Conservation (phyloP, 2,329 filamentous ascomycete genomes). For the Lachnellula cervina region DNA sequence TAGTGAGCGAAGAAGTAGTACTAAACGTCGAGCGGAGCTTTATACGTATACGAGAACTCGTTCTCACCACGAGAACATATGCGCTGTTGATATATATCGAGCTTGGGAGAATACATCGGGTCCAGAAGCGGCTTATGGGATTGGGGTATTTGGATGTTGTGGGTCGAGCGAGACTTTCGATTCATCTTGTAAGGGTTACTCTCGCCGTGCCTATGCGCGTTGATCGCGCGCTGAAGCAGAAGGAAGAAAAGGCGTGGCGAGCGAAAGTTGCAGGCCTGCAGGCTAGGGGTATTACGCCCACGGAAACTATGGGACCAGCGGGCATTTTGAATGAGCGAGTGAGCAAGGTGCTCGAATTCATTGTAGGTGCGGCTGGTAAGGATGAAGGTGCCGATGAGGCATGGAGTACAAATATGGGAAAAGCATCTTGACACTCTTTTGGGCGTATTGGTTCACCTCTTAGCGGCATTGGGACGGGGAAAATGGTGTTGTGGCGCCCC, state of each 20-base stretch:
- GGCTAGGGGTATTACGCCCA: slow-evolving; percentile 30
- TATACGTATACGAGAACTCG: slow-evolving; percentile 33
- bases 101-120: slow-evolving; percentile 35
- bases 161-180: slow-evolving; percentile 33
- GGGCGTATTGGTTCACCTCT: background rate
- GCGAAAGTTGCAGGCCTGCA: slow-evolving; percentile 34
- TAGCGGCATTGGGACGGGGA: background rate
- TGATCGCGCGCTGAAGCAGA: slow-evolving; percentile 34
- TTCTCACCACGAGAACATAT: slow-evolving; percentile 36
- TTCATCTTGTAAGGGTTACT: slow-evolving; percentile 36
- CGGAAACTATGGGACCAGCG: slow-evolving; percentile 24
- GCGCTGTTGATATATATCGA: slow-evolving; percentile 37
- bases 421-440: slow-evolving; percentile 5
- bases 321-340: slow-evolving; percentile 37
- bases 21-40: slow-evolving; percentile 34
- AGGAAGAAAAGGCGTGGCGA: slow-evolving; percentile 35
- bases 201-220: slow-evolving; percentile 37
- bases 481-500: background rate
- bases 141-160: slow-evolving; percentile 37
- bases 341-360: slow-evolving; percentile 36
- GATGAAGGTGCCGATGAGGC: slow-evolving; percentile 36
- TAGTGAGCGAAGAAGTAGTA: slow-evolving; percentile 35
- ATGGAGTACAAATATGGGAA: slow-evolving; percentile 27
- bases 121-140: slow-evolving; percentile 35
- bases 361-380: slow-evolving; percentile 37